These are phyloP conservation scores for Pterulicium gracile DNA, from an alignment of 1,284 basidiomycete genomes.

Conservation along the genomic window DNA sequence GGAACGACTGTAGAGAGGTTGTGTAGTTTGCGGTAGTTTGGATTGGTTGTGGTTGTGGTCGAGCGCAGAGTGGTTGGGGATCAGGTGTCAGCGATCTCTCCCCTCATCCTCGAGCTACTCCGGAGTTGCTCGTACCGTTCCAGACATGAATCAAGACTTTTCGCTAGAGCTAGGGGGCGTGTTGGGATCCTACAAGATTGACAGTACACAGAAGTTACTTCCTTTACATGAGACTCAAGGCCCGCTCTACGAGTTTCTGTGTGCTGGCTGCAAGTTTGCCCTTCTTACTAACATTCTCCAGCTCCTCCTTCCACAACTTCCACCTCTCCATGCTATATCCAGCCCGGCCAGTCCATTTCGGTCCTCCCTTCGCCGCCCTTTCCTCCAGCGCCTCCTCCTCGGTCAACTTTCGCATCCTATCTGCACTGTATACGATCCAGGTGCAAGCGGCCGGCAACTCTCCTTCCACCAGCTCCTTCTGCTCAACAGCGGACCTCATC, in stretches of 20 bases:
- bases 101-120: too few relatives aligned
- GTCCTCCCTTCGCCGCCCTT: not conserved
- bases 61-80: too few relatives aligned
- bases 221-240: not conserved
- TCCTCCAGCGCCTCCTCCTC: not conserved
- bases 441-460: not conserved
- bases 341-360: not conserved
- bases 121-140: too few relatives aligned
- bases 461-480: not conserved
- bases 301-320: not conserved
- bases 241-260: not conserved
- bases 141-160: too few relatives aligned
- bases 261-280: not conserved
- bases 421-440: not conserved
- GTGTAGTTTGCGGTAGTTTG: too few relatives aligned
- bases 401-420: not conserved
- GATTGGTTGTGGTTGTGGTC: too few relatives aligned
- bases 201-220: too few relatives aligned
- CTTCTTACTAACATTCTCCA: not conserved
- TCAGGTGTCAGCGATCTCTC: too few relatives aligned
- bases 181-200: too few relatives aligned
- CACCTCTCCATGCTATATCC: not conserved
- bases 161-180: too few relatives aligned
- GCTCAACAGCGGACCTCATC: not conserved
- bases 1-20: too few relatives aligned